phyloP scores from a whole-genome alignment of 2,329 filamentous ascomycete genomes.

The Xylaria sp. region DNA sequence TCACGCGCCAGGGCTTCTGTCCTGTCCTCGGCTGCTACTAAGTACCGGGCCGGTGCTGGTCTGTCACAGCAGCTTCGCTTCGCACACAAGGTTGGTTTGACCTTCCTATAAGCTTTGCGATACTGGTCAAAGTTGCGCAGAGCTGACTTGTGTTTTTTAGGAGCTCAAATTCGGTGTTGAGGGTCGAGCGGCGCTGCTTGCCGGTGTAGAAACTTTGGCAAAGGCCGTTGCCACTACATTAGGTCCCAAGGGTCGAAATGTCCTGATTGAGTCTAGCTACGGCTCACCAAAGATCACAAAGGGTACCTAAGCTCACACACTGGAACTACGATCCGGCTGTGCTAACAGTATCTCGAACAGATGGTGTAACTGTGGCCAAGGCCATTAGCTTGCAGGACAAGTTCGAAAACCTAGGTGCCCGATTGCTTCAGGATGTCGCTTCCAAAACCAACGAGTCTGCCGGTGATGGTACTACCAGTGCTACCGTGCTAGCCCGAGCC shows the following conservation, averaged over 20 bases:
- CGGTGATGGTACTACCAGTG: constrained; percentile 98
- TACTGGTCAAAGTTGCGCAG: background rate
- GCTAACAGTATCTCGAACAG: constrained; percentile 56
- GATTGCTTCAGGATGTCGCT: constrained; percentile 95
- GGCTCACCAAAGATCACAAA: constrained; percentile 99
- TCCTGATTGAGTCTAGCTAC: constrained; percentile 97
- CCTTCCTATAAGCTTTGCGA: background rate
- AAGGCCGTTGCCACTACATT: constrained; percentile 96
- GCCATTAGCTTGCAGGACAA: constrained; percentile 96
- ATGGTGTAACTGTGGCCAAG: constrained; percentile 90
- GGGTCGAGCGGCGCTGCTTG: constrained; percentile 85
- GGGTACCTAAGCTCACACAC: constrained; percentile 66
- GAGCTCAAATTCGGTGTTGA: constrained; percentile 99
- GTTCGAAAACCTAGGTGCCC: constrained; percentile 98
- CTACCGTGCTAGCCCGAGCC: constrained; percentile 93
- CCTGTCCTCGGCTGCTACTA: constrained; percentile 75
- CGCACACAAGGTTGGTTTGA: constrained; percentile 85
- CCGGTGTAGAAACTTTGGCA: constrained; percentile 95
- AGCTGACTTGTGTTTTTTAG: constrained; percentile 59
- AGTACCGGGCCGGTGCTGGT: constrained; percentile 71
- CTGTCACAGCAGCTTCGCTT: constrained; percentile 92
- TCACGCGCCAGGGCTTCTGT: constrained; percentile 82
- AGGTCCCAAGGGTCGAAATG: constrained; percentile 97
- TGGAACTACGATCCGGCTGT: background rate
- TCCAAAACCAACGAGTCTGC: constrained; percentile 99